Base-by-base conservation (phyloP, 192 early-diverging fungal genomes). In the Gryganskiella cystojenkinii region DNA sequence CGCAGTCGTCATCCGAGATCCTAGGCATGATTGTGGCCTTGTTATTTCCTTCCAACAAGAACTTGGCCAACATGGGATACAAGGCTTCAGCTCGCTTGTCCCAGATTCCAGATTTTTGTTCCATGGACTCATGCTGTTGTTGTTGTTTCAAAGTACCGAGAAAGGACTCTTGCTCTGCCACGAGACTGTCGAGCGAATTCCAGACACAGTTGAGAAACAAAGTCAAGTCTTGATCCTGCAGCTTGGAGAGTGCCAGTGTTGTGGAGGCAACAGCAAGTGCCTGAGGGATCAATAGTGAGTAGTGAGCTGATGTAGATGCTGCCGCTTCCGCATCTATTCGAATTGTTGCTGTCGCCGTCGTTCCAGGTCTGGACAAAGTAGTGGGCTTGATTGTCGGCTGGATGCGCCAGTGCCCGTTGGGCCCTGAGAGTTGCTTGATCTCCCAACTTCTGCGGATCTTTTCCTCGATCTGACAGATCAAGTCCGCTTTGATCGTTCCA, bases 1-100 rank as follows among this genome's bases (percentile, higher is more conserved):
- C 73, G 33, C 73, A 76, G 19, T 76, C 73, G 27, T 76, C 73
- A 19, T 76, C 73, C 30, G 73, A 67, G 14, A 40, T 76, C 40
- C 30, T 54, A 15, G 65, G 1, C 10, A 65, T 59, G 25, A 76
- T 28, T 0, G 53, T 67, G 14, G 73, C 53, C 8, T 51, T 20
- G 30, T 68, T 62, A 33, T 67, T 34, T 15, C 73, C 73, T 6
- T 46, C 28, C 13, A 76, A 40, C n/a, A 76, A 35, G 20, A 42
- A 44, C n/a, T 56, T 51, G 10, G 73, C 66, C 27, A 76, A 28
- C 20, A 8, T 58, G 19, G 73, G 65, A 45, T 33, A 76, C 0
- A 76, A 33, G 1, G 51, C 65, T n/a, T 66, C 56, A 15, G 24
- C 17, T 13, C 37, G 27, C 28, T 30, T 27, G 42, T 24, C 28